A percentile compares a stretch with the other conserved stretches of the same genome.
These are phyloP conservation scores for Eucalyptus cloeziana DNA, from an alignment of 345 rosid genomes.

Conservation along the genomic window DNA sequence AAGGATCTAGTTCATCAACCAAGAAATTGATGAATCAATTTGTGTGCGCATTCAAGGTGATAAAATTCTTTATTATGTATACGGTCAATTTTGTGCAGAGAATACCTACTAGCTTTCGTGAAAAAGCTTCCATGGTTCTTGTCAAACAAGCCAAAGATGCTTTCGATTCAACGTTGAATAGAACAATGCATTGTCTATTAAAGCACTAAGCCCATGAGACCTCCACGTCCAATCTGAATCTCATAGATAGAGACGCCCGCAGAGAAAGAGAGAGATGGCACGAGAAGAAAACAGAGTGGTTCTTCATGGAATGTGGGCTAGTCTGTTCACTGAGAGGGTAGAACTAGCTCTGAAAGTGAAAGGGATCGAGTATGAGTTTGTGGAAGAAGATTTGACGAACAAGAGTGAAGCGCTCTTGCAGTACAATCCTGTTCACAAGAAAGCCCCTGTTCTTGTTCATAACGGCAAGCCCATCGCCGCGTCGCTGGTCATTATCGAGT, in stretches of 20 bases:
- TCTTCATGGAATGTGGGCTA: constrained; percentile 5
- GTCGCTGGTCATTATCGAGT: constrained; percentile 20
- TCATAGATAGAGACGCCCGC: background rate
- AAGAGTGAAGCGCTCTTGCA: constrained; percentile 7
- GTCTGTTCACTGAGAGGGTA: constrained; percentile 16
- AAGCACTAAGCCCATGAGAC: background rate
- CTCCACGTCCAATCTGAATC: background rate
- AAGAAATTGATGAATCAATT: background rate
- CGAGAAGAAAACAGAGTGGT: too few species aligned
- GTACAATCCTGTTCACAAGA: constrained; percentile 24
- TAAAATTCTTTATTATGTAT: background rate
- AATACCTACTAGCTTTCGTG: background rate
- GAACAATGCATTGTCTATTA: background rate
- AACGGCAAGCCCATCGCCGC: constrained; percentile 23
- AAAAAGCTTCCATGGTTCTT: background rate
- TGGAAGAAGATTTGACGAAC: constrained; percentile 34
- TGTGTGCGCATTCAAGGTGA: background rate
- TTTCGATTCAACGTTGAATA: background rate
- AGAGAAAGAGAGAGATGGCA: too few species aligned
- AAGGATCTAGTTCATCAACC: background rate
- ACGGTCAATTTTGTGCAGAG: background rate
- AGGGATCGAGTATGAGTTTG: constrained; percentile 14
- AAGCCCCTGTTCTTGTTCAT: constrained; percentile 32
- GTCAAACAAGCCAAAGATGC: background rate
- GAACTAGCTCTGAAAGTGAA: constrained; percentile 29